Base-by-base conservation (phyloP, 495 filamentous ascomycete genomes). In the Podospora appendiculata region DNA sequence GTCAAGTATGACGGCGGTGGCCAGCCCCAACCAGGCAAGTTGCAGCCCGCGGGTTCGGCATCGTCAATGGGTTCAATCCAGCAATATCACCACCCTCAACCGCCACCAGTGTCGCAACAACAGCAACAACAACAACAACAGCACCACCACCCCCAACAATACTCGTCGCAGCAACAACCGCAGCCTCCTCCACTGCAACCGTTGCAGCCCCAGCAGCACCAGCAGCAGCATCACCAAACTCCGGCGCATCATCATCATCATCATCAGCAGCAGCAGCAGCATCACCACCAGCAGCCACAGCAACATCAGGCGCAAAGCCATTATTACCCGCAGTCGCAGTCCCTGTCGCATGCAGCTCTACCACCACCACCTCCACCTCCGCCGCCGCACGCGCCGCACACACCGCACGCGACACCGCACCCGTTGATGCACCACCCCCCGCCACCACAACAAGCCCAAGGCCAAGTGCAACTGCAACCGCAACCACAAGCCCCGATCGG, bases 1-100 rank as follows among this genome's bases (percentile, higher is more conserved):
- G 54, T 64, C 5, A 48, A 62, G 10, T 53, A 52, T 33, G 56
- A 62, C 43, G 45, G 50, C 50, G 51, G 43, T 45, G 56, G 58
- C 42, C 54, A 53, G 32, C 41, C 54, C 41, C 49, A 59, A 33
- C 56, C 53, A 33, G 56, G 48, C 38, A 59, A 57, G 51, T 12
- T 48, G 13, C 42, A 47, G 25, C 11, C 53, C 11, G 33, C 52
- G 19, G 32, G 25, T 45, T 38, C 48, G 25, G 14, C 35, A n/a
- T 43, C 53, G 18, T 18, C 45, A 25, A 5, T 25, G 25, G 25
- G 25, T 5, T 2, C 25, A 25, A 25, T 25, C 25, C 25, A 25
- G 25, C 25, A 25, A 25, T 5, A 25, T 25, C 25, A 25, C 25
- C 25, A 25, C 2, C 25, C 25, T 25, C 25, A 25, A 25, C 25